A percentile compares a stretch with the other conserved stretches of the same genome.
Conservation (phyloP, 768 basidiomycete species). For the Gautieria morchelliformis region DNA sequence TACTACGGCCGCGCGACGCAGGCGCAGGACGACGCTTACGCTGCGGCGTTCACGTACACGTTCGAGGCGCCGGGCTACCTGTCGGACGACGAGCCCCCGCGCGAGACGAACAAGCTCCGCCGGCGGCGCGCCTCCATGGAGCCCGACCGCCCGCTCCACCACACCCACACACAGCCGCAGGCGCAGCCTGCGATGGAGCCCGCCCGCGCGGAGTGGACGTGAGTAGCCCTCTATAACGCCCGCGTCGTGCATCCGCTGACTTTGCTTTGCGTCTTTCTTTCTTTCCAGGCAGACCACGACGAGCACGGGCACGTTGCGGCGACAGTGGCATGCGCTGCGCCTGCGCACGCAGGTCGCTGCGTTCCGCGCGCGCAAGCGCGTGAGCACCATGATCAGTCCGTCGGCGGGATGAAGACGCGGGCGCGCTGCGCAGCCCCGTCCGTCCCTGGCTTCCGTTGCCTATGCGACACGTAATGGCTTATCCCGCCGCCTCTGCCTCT, state of each 20-base stretch:
- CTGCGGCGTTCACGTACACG: not conserved
- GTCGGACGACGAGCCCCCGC: slow-evolving; percentile 2
- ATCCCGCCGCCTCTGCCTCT: too few relatives aligned
- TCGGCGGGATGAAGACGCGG: not conserved
- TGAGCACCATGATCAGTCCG: not conserved
- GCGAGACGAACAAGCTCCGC: slow-evolving; percentile 2
- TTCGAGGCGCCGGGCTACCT: not conserved
- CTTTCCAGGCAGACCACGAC: too few relatives aligned
- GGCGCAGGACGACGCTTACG: not conserved
- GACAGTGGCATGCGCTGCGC: slow-evolving; percentile 7
- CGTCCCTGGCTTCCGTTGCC: too few relatives aligned
- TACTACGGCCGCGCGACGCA: too few relatives aligned
- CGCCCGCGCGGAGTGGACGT: not conserved
- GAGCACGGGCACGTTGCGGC: not conserved
- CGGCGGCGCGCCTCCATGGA: not conserved
- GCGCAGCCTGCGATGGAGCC: too few relatives aligned
- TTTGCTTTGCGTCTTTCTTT: too few relatives aligned
- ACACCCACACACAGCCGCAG: too few relatives aligned
- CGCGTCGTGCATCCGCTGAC: too few relatives aligned
- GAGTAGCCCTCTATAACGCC: not conserved
- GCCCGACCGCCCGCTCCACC: not conserved
- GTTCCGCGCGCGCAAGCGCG: slow-evolving; percentile 3
- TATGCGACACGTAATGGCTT: too few relatives aligned
- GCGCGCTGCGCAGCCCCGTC: too few relatives aligned
- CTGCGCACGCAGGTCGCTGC: slow-evolving; percentile 7